Evolutionary conservation across 1,284 basidiomycete species (phyloP).

Genomic region (Cryptococcus floricola): DNA sequence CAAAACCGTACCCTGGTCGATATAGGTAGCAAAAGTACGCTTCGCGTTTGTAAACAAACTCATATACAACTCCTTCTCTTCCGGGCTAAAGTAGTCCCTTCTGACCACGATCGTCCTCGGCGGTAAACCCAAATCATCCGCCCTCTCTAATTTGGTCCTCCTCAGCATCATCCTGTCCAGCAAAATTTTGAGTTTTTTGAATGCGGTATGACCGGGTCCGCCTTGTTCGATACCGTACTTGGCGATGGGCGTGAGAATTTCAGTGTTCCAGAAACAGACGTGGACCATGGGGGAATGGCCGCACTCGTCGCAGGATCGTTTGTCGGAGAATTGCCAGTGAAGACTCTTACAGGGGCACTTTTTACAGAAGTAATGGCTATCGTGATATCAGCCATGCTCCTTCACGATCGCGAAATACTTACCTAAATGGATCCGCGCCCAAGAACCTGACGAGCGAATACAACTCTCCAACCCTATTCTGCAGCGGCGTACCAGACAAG

Average conservation of each 20-base stretch:
- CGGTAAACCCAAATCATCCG: slow-evolving; percentile 96
- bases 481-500: slow-evolving; percentile 93
- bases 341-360: slow-evolving; percentile 56
- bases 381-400: background rate
- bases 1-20: slow-evolving; percentile 83
- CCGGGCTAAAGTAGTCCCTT: slow-evolving; percentile 89
- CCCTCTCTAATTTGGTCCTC: slow-evolving; percentile 72
- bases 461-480: slow-evolving; percentile 95
- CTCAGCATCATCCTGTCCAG: slow-evolving; percentile 94
- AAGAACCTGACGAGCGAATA: slow-evolving; percentile 90
- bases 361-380: slow-evolving; percentile 79
- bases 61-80: slow-evolving; percentile 93
- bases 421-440: slow-evolving; percentile 77
- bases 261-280: slow-evolving; percentile 71
- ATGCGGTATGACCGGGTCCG: slow-evolving; percentile 72
- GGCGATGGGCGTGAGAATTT: slow-evolving; percentile 91
- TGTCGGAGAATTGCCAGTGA: slow-evolving; percentile 70
- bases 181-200: slow-evolving; percentile 84
- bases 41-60: slow-evolving; percentile 90
- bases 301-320: slow-evolving; percentile 80
- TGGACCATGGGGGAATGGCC: slow-evolving; percentile 94
- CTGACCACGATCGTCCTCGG: slow-evolving; percentile 87
- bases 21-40: slow-evolving; percentile 84
- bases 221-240: slow-evolving; percentile 60
- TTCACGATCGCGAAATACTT: slow-evolving; percentile 4